A percentile compares a stretch with the other conserved stretches of the same genome.
phyloP scores from a whole-genome alignment of 2,329 filamentous ascomycete species.

The Fusarium pininemorale region DNA sequence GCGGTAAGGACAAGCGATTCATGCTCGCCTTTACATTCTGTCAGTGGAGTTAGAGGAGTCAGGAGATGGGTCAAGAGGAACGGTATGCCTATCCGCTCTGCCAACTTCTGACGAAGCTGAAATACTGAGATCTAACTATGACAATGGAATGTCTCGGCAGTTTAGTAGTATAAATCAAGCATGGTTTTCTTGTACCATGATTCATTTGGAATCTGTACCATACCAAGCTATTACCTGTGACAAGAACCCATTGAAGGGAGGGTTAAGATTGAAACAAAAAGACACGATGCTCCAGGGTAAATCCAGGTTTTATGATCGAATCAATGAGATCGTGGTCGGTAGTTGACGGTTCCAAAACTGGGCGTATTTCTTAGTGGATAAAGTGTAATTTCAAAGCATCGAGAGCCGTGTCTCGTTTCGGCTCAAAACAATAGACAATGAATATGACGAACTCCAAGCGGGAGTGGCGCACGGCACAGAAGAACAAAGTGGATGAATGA shows the following conservation, averaged over 20 bases:
- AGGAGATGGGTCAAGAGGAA: not conserved
- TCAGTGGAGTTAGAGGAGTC: not conserved
- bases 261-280: not conserved
- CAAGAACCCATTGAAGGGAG: not conserved
- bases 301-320: not conserved
- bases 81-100: not conserved
- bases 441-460: not conserved
- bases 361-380: not conserved
- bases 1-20: slow-evolving; percentile 10
- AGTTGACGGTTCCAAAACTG: not conserved
- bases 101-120: not conserved
- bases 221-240: not conserved
- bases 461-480: slow-evolving; percentile 20
- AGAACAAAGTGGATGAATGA: slow-evolving; percentile 1
- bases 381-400: not conserved
- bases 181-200: not conserved
- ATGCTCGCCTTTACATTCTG: no score
- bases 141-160: not conserved
- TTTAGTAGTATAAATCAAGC: not conserved
- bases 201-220: not conserved
- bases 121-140: not conserved
- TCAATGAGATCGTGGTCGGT: not conserved
- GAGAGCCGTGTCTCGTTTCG: slow-evolving; percentile 22
- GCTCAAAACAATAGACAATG: slow-evolving; percentile 8
- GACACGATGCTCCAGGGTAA: slow-evolving; percentile 1